Evolutionary conservation across 192 early-diverging fungal species (phyloP).

Genomic region (Entomortierella parvispora): DNA sequence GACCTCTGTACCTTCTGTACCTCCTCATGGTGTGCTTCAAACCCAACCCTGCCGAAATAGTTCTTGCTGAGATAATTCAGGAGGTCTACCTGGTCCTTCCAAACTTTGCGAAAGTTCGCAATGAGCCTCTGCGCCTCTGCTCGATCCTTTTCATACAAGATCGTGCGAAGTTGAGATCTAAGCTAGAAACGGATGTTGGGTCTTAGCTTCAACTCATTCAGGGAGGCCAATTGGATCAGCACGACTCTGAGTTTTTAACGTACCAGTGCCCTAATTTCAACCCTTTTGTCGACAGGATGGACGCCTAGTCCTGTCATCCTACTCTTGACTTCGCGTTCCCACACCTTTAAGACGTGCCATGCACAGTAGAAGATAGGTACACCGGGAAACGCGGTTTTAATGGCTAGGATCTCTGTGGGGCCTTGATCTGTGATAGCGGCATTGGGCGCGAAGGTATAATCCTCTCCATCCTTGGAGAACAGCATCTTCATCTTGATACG

Average conservation of each 20-base stretch:
- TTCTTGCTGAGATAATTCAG: conserved; percentile 16
- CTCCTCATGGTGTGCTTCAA: conserved; percentile 7
- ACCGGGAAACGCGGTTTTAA: not conserved
- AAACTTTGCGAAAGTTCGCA: not conserved
- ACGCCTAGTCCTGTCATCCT: not conserved
- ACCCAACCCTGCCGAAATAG: conserved; percentile 11
- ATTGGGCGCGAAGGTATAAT: not conserved
- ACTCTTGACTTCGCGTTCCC: not conserved
- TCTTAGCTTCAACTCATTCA: too few relatives aligned
- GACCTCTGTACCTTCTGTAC: too few relatives aligned
- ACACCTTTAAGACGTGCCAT: conserved; percentile 22
- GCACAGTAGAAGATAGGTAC: conserved; percentile 8
- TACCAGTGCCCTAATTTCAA: too few relatives aligned
- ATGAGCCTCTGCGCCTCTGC: not conserved
- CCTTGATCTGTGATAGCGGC: conserved; percentile 26
- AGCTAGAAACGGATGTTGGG: not conserved
- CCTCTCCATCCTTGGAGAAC: not conserved
- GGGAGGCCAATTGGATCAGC: too few relatives aligned
- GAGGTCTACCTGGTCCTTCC: not conserved
- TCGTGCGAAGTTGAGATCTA: not conserved
- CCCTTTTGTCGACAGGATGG: not conserved
- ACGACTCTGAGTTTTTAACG: too few relatives aligned
- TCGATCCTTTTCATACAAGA: conserved; percentile 1
- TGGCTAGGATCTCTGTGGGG: conserved; percentile 16
- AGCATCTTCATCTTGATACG: not conserved